Evolutionary conservation across 2,329 filamentous ascomycete genomes (phyloP).

Genomic region (Colletotrichum agaves): DNA sequence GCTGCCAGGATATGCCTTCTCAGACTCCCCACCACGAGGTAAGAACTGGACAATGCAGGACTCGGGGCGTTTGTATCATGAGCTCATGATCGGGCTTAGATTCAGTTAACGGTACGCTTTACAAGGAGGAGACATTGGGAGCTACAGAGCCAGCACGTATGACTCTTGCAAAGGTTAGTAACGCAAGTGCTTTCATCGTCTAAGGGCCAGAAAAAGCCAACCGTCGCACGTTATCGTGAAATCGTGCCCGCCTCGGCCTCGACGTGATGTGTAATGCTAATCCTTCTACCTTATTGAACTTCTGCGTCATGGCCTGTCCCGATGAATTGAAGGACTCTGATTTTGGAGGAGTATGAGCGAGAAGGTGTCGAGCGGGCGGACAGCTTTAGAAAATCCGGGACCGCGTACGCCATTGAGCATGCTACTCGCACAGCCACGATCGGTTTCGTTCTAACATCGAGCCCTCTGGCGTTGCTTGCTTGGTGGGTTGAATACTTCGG

Average conservation of each 20-base stretch:
- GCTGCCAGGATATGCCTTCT: background rate
- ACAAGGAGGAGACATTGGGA: background rate
- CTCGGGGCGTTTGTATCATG: background rate
- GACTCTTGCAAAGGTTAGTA: background rate
- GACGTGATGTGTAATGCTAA: background rate
- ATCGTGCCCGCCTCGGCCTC: background rate
- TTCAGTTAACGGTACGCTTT: background rate
- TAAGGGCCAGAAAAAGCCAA: too few relatives aligned
- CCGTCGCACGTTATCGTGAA: background rate
- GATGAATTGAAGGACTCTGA: background rate
- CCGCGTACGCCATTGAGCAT: background rate
- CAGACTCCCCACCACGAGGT: background rate
- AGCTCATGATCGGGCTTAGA: background rate
- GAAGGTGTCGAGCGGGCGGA: background rate
- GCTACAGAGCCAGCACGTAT: background rate
- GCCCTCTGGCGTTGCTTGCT: background rate
- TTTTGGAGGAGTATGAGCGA: background rate
- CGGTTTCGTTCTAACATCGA: background rate
- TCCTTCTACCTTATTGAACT: background rate
- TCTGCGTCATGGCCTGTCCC: background rate
- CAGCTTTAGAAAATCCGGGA: background rate
- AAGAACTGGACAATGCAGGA: background rate
- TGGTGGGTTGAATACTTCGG: background rate
- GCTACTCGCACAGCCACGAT: background rate
- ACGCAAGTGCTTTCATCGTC: too few relatives aligned